Percentiles rank a stretch among this genome's conserved stretches.
phyloP scores from a whole-genome alignment of 2,329 filamentous ascomycete genomes.

The Venturia oleaginea region DNA sequence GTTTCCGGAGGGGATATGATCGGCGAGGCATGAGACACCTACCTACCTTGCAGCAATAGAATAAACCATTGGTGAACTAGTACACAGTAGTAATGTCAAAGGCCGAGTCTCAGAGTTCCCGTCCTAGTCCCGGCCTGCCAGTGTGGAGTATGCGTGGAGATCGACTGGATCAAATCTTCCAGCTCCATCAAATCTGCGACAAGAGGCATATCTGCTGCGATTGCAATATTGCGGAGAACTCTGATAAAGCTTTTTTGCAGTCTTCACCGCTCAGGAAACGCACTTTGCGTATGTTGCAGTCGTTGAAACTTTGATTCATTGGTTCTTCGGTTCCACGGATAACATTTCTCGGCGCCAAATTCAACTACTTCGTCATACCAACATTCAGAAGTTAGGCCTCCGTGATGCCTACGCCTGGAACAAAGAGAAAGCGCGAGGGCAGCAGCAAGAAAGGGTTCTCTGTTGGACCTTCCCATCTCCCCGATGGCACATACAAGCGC shows the following conservation, averaged over 20 bases:
- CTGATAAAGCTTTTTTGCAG: not conserved
- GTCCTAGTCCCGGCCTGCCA: not conserved
- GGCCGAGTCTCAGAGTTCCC: not conserved
- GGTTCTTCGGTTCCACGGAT: not conserved
- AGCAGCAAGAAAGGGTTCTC: conserved; percentile 57
- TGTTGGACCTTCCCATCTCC: conserved; percentile 81
- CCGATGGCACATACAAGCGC: conserved; percentile 78
- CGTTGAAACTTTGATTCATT: too few relatives aligned
- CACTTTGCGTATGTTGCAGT: not conserved
- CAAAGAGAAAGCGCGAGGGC: conserved; percentile 8
- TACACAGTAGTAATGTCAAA: not conserved
- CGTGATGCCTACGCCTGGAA: not conserved
- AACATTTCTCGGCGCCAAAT: not conserved
- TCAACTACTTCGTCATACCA: not conserved
- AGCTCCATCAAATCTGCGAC: not conserved
- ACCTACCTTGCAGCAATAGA: too few relatives aligned
- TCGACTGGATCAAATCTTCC: not conserved
- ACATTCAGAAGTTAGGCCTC: not conserved
- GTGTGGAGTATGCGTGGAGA: not conserved
- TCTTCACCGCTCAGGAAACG: not conserved
- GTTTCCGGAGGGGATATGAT: not conserved
- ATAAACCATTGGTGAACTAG: not conserved
- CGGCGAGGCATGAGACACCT: not conserved
- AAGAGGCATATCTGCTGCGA: not conserved
- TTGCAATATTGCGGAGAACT: not conserved